These are phyloP conservation scores for Pleurotus salmoneostramineus DNA, from an alignment of 768 basidiomycete species.

Conservation along the genomic window DNA sequence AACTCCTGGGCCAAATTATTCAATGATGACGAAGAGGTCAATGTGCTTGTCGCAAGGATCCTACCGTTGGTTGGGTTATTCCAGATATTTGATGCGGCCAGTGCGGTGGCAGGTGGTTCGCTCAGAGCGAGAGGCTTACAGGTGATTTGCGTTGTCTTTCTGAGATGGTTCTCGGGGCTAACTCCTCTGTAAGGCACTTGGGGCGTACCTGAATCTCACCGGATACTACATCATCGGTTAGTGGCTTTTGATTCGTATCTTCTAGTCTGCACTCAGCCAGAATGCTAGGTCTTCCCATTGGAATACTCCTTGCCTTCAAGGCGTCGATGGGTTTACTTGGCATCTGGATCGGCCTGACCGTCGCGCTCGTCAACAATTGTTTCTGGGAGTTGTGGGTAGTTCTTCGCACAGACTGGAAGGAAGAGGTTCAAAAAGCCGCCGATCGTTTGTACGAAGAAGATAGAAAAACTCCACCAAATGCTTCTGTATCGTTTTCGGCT, in stretches of 20 bases:
- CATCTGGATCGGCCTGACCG: constrained; percentile 63
- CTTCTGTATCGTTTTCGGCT: too few species aligned
- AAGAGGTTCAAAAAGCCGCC: constrained; percentile 44
- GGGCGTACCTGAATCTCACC: constrained; percentile 54
- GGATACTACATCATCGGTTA: constrained; percentile 45
- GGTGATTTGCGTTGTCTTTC: constrained; percentile 4
- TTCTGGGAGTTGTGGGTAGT: constrained; percentile 34
- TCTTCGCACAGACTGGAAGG: constrained; percentile 45
- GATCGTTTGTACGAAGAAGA: background rate
- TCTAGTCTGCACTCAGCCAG: background rate
- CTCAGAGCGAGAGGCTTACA: constrained; percentile 63
- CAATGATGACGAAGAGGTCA: constrained; percentile 50
- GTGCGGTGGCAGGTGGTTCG: constrained; percentile 49
- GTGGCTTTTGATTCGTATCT: background rate
- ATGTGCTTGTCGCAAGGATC: constrained; percentile 41
- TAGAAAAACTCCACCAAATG: background rate
- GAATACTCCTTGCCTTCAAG: constrained; percentile 53
- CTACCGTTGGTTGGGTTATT: constrained; percentile 54
- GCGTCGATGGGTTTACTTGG: constrained; percentile 43
- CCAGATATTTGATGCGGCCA: constrained; percentile 61
- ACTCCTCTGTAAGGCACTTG: constrained; percentile 27
- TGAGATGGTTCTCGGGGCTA: background rate
- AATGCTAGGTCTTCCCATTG: constrained; percentile 52
- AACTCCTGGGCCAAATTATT: constrained; percentile 69
- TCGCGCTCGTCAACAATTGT: constrained; percentile 38